Conservation (phyloP, 768 basidiomycete species). For the Dacryopinax spathularia region DNA sequence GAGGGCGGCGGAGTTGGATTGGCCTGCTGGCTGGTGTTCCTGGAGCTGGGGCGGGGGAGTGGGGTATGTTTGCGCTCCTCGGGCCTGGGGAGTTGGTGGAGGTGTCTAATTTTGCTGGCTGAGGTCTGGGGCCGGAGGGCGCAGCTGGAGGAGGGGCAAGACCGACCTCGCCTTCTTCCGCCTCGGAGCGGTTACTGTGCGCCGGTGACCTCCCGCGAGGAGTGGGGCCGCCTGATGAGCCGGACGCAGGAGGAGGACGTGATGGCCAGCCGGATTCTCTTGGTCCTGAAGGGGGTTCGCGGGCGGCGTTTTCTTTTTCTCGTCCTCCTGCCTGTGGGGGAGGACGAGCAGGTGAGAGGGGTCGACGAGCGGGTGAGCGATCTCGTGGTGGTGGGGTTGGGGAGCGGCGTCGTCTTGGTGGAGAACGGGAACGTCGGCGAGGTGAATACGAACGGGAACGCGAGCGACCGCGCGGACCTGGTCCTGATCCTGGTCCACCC, state of each 20-base stretch:
- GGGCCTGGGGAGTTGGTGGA: too few relatives aligned
- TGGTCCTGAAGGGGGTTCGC: background rate
- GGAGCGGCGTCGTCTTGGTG: background rate
- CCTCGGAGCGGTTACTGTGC: background rate
- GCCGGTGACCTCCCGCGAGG: background rate
- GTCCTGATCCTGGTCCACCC: too few relatives aligned
- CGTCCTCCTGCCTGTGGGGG: background rate
- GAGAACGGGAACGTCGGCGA: background rate
- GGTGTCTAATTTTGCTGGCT: too few relatives aligned
- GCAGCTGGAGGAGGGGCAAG: background rate
- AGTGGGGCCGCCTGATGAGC: background rate
- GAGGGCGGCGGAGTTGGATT: background rate
- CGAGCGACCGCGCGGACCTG: background rate
- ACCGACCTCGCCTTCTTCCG: background rate
- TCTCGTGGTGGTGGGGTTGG: background rate
- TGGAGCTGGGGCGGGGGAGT: too few relatives aligned
- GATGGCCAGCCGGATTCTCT: background rate
- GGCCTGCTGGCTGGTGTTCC: background rate
- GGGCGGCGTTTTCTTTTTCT: background rate
- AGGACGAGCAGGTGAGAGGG: background rate
- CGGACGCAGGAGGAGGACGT: background rate
- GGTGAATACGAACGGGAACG: background rate
- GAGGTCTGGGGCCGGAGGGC: background rate
- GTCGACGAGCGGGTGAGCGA: background rate
- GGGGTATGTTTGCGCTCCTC: too few relatives aligned